These are phyloP conservation scores for Epithemia pelagica DNA, from an alignment of 108 stramenopile genomes.

Conservation along the genomic window DNA sequence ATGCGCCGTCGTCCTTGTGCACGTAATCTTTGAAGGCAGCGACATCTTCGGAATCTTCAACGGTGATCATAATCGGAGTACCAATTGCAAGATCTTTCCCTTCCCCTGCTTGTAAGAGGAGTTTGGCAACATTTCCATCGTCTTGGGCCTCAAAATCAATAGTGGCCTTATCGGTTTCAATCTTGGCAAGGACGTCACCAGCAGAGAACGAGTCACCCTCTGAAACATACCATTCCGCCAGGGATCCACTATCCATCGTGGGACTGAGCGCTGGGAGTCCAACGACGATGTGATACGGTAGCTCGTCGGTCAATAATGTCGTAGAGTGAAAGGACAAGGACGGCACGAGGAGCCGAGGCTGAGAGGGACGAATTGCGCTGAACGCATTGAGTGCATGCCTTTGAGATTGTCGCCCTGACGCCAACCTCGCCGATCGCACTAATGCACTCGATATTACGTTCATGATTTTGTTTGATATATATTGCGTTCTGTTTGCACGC, in stretches of 20 bases:
- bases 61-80: conserved; percentile 87
- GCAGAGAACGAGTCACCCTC: conserved; percentile 83
- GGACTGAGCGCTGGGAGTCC: conserved; percentile 95
- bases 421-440: too few relatives aligned
- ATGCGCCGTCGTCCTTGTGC: conserved; percentile 6
- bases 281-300: conserved; percentile 80
- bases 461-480: too few relatives aligned
- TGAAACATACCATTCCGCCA: conserved; percentile 83
- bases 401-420: too few relatives aligned
- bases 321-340: conserved; percentile 16
- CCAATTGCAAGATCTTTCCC: conserved; percentile 78
- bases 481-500: too few relatives aligned
- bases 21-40: conserved; percentile 78
- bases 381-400: too few relatives aligned
- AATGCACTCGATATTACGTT: too few relatives aligned
- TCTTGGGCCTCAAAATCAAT: conserved; percentile 97
- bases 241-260: conserved; percentile 87
- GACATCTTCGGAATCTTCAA: conserved; percentile 74
- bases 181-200: conserved; percentile 90
- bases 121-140: conserved; percentile 91
- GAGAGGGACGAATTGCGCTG: too few relatives aligned
- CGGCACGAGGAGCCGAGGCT: not conserved
- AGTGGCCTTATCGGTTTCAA: conserved; percentile 98
- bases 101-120: conserved; percentile 71
- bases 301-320: conserved; percentile 15